phyloP scores from a whole-genome alignment of 2,329 filamentous ascomycete species.

The Aspergillus fijiensis region DNA sequence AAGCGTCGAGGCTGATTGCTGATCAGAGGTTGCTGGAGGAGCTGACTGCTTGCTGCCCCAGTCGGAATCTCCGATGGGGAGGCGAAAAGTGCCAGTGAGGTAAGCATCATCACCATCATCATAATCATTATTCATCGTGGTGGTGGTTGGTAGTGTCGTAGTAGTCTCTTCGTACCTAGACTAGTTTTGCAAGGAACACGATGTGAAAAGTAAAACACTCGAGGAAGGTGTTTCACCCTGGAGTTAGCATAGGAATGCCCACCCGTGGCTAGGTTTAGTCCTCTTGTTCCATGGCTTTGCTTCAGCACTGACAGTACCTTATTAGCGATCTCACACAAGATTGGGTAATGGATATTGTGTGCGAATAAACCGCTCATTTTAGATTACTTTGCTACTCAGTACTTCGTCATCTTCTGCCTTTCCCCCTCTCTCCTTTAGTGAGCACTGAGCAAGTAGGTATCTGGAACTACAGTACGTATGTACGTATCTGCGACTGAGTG shows the following conservation, averaged over 20 bases:
- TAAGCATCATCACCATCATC: too few relatives aligned
- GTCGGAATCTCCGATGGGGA: not conserved
- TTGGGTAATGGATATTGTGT: conserved; percentile 4
- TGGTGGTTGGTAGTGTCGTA: not conserved
- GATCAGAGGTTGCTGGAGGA: too few relatives aligned
- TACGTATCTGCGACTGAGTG: not conserved
- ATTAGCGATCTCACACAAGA: not conserved
- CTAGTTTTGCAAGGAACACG: not conserved
- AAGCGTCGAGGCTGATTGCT: not conserved
- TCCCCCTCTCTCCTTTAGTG: not conserved
- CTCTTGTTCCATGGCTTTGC: conserved; percentile 14
- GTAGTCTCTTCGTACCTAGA: not conserved
- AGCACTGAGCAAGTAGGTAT: not conserved
- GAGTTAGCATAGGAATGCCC: conserved; percentile 8
- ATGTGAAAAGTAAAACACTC: conserved; percentile 6
- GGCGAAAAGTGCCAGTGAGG: not conserved
- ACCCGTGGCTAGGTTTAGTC: conserved; percentile 8
- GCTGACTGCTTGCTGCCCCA: not conserved
- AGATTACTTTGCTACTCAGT: not conserved
- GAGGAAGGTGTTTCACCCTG: conserved; percentile 13
- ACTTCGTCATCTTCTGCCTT: conserved; percentile 4
- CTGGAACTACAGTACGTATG: not conserved
- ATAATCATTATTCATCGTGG: too few relatives aligned
- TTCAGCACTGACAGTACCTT: conserved; percentile 12
- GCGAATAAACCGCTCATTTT: conserved; percentile 6